Conservation (phyloP, 805 yeast genomes). For the Torulaspora indica region DNA sequence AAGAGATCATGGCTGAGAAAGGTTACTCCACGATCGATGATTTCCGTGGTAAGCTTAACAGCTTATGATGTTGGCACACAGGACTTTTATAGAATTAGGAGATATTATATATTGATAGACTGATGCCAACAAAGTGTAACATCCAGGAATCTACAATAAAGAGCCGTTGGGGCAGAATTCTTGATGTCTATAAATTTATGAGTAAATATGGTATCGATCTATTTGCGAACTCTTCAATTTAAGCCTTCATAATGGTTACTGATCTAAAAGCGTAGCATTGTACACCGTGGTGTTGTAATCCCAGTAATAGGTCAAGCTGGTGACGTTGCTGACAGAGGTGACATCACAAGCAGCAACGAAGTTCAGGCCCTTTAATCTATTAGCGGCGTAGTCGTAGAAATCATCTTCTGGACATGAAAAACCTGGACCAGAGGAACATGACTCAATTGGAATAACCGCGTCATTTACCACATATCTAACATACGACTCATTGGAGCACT, state of each 20-base stretch:
- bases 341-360: conserved; percentile 35
- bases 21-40: conserved; percentile 32
- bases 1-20: conserved; percentile 25
- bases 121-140: neutral
- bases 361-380: conserved; percentile 30
- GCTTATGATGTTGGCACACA: conserved; percentile 12
- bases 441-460: conserved; percentile 48
- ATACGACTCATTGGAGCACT: conserved; percentile 40
- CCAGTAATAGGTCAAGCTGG: conserved; percentile 27
- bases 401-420: conserved; percentile 42
- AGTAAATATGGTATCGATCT: neutral
- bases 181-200: neutral
- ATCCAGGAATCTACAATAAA: too few species aligned
- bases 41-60: conserved; percentile 31
- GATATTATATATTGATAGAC: neutral
- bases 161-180: neutral
- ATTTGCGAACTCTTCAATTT: too few species aligned
- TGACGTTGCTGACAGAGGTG: conserved; percentile 16
- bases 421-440: conserved; percentile 52
- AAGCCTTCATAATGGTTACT: neutral
- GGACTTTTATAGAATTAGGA: neutral
- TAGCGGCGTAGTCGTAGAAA: conserved; percentile 34
- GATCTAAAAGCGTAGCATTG: conserved; percentile 16
- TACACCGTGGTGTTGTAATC: conserved; percentile 17
- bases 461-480: conserved; percentile 50